phyloP scores from a whole-genome alignment of 2,329 filamentous ascomycete genomes.

The Thielaviopsis ethacetica region DNA sequence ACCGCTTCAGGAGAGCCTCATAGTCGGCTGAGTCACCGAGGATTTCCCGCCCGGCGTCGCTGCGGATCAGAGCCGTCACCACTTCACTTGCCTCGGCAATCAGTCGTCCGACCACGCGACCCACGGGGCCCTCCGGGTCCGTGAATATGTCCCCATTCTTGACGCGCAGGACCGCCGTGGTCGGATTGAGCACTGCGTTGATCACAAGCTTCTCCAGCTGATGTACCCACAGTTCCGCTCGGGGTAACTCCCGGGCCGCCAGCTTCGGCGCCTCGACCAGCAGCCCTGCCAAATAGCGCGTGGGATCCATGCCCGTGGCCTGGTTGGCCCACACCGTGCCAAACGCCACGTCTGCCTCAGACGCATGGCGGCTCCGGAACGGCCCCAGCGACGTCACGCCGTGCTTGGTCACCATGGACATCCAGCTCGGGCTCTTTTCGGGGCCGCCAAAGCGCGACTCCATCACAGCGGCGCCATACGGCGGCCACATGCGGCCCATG shows the following conservation, averaged over 20 bases:
- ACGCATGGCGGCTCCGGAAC: conserved; percentile 36
- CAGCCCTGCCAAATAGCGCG: conserved; percentile 25
- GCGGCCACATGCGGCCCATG: conserved; percentile 52
- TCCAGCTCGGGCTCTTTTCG: conserved; percentile 44
- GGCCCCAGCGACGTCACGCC: conserved; percentile 34
- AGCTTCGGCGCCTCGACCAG: conserved; percentile 29
- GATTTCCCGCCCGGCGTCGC: conserved; percentile 1
- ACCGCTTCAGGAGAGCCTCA: conserved; percentile 21
- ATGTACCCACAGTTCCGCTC: conserved; percentile 32
- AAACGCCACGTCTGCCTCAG: conserved; percentile 30
- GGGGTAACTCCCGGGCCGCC: conserved; percentile 22
- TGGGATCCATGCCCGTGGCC: conserved; percentile 1
- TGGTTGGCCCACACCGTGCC: conserved; percentile 27
- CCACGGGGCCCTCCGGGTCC: conserved; percentile 32
- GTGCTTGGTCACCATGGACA: conserved; percentile 48
- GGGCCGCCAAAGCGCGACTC: conserved; percentile 22
- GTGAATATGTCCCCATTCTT: conserved; percentile 60
- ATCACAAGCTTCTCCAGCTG: conserved; percentile 78
- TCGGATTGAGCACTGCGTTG: conserved; percentile 67
- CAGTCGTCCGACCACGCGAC: conserved; percentile 48
- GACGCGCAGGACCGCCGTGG: conserved; percentile 64
- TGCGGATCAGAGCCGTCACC: conserved; percentile 24
- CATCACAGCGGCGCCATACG: conserved; percentile 28
- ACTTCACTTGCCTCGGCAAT: conserved; percentile 60
- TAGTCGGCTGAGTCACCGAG: conserved; percentile 13